Evolutionary conservation across 495 filamentous ascomycete species (phyloP).

Genomic region (Aspergillus bridgeri): DNA sequence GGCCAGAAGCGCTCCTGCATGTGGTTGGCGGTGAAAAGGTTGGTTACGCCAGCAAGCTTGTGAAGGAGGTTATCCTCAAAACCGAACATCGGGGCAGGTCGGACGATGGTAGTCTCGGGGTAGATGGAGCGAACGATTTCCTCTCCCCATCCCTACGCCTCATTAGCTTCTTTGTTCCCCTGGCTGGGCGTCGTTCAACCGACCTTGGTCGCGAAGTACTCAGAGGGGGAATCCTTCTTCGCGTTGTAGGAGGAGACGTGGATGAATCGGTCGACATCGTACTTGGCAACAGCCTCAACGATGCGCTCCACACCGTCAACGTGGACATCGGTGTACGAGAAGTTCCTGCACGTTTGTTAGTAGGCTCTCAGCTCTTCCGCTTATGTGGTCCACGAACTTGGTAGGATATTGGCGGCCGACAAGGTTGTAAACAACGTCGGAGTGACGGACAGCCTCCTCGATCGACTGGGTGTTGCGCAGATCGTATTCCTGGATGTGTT

Average conservation of each 20-base stretch:
- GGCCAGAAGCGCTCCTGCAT: constrained; percentile 91
- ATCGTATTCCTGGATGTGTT: constrained; percentile 75
- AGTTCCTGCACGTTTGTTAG: constrained; percentile 68
- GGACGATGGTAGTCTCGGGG: constrained; percentile 96
- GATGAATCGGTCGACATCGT: constrained; percentile 95
- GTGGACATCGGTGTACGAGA: constrained; percentile 86
- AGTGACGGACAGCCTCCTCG: constrained; percentile 94
- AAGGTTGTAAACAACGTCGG: constrained; percentile 95
- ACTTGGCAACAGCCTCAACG: constrained; percentile 93
- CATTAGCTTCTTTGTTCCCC: constrained; percentile 12
- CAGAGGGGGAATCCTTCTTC: constrained; percentile 70
- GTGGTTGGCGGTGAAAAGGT: constrained; percentile 84
- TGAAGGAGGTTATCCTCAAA: constrained; percentile 91
- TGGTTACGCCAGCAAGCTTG: constrained; percentile 71
- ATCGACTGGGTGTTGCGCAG: constrained; percentile 93
- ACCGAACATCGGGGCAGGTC: constrained; percentile 90
- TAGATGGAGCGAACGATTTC: constrained; percentile 83
- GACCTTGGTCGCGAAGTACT: constrained; percentile 90
- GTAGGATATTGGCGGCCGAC: constrained; percentile 91
- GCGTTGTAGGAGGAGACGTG: constrained; percentile 97
- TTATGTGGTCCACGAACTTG: constrained; percentile 59
- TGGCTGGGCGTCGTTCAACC: constrained; percentile 4
- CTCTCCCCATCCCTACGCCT: constrained; percentile 69
- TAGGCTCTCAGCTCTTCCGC: constrained; percentile 1
- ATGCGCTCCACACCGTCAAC: constrained; percentile 94